Evolutionary conservation across 176 grass and related monocot genomes (phyloP).

Genomic region (Raddia guianensis): DNA sequence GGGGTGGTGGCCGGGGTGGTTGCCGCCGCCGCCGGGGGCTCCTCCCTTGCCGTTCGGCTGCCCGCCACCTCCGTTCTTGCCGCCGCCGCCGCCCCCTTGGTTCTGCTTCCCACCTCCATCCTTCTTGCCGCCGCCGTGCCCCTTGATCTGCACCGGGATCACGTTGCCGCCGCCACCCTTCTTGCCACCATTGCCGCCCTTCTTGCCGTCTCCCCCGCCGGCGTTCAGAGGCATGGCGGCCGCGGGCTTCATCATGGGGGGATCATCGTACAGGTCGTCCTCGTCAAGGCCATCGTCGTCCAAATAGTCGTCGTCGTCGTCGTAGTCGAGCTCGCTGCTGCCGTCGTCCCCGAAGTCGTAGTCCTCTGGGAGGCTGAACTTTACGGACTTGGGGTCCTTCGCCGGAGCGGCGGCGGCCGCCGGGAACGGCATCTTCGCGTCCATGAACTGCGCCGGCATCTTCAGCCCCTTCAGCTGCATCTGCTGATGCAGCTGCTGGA

Average conservation of each 20-base stretch:
- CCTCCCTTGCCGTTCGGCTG: slow-evolving; percentile 55
- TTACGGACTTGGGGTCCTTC: slow-evolving; percentile 67
- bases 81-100: slow-evolving; percentile 48
- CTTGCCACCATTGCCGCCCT: slow-evolving; percentile 47
- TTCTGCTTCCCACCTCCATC: slow-evolving; percentile 55
- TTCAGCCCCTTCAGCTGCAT: slow-evolving; percentile 75
- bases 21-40: slow-evolving; percentile 28
- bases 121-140: slow-evolving; percentile 53
- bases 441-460: slow-evolving; percentile 61
- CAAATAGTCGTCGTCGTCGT: slow-evolving; percentile 45
- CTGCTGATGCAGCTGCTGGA: slow-evolving; percentile 59
- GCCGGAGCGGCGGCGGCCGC: slow-evolving; percentile 5
- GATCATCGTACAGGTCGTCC: slow-evolving; percentile 51
- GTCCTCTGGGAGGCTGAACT: slow-evolving; percentile 54
- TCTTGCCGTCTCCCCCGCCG: slow-evolving; percentile 41
- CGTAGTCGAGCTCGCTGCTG: slow-evolving; percentile 52
- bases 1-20: slow-evolving; percentile 15
- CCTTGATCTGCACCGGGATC: slow-evolving; percentile 56
- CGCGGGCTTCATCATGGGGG: slow-evolving; percentile 63
- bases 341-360: slow-evolving; percentile 44
- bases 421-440: slow-evolving; percentile 58
- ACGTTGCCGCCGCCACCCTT: slow-evolving; percentile 42
- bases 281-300: slow-evolving; percentile 65
- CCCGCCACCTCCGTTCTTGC: slow-evolving; percentile 44
- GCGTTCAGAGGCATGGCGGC: slow-evolving; percentile 14